Conservation (phyloP, 805 yeast genomes). For the Yarrowia divulgata region DNA sequence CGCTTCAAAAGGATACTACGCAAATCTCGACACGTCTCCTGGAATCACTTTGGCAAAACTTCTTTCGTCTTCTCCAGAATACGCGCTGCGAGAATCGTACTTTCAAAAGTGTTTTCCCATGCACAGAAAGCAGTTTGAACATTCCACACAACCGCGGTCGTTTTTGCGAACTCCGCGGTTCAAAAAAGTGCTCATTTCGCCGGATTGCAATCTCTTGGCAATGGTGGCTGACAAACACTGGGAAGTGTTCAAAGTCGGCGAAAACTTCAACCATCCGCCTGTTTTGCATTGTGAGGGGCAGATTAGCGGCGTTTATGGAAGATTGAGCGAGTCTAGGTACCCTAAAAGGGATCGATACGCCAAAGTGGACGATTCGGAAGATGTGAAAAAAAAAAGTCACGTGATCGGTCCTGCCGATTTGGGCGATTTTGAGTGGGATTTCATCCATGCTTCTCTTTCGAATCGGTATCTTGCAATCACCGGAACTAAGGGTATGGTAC, state of each 20-base stretch:
- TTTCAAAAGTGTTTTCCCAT: slow-evolving; percentile 85
- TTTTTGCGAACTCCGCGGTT: slow-evolving; percentile 57
- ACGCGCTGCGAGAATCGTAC: slow-evolving; percentile 50
- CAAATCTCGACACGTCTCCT: slow-evolving; percentile 15
- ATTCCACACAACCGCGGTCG: slow-evolving; percentile 60
- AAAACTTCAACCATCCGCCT: slow-evolving; percentile 61
- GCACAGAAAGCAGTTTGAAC: slow-evolving; percentile 67
- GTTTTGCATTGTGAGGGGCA: slow-evolving; percentile 52
- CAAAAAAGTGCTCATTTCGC: slow-evolving; percentile 59
- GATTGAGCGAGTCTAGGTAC: neutral
- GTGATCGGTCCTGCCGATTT: slow-evolving; percentile 38
- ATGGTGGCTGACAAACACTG: slow-evolving; percentile 72
- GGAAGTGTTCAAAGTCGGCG: slow-evolving; percentile 69
- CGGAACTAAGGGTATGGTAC: slow-evolving; percentile 73
- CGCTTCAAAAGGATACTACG: slow-evolving; percentile 14
- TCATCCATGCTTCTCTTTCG: slow-evolving; percentile 55
- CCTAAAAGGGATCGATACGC: slow-evolving; percentile 21
- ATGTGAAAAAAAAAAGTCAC: too few species aligned
- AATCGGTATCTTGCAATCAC: slow-evolving; percentile 68
- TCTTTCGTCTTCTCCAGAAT: slow-evolving; percentile 15
- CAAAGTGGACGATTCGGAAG: neutral
- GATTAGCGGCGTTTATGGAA: slow-evolving; percentile 35
- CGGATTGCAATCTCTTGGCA: slow-evolving; percentile 69
- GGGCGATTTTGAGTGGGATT: slow-evolving; percentile 45
- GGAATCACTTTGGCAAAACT: slow-evolving; percentile 15